phyloP scores from a whole-genome alignment of 345 rosid genomes.

The Brassica rapa region DNA sequence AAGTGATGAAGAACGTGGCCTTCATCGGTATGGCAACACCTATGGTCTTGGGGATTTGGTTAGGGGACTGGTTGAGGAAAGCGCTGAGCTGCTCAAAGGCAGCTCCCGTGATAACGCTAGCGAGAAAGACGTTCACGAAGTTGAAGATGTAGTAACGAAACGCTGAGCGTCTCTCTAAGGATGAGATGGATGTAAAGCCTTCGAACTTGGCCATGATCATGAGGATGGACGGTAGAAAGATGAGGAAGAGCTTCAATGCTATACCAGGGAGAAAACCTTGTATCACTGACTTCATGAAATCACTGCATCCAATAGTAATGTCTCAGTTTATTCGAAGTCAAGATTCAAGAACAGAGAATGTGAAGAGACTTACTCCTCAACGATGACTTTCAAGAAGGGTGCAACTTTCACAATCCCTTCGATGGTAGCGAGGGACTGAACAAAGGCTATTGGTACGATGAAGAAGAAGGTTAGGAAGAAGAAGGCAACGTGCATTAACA shows the following conservation, averaged over 20 bases:
- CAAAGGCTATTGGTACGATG: slow-evolving; percentile 85
- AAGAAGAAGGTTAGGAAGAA: slow-evolving; percentile 92
- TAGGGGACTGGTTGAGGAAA: slow-evolving; percentile 65
- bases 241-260: slow-evolving; percentile 88
- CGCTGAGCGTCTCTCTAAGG: slow-evolving; percentile 88
- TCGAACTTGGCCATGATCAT: slow-evolving; percentile 97
- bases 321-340: slow-evolving; percentile 10
- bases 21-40: slow-evolving; percentile 86
- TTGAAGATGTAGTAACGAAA: slow-evolving; percentile 79
- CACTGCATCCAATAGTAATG: slow-evolving; percentile 47
- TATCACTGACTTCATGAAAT: slow-evolving; percentile 68
- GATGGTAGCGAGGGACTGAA: slow-evolving; percentile 87
- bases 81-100: slow-evolving; percentile 82
- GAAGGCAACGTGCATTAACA: slow-evolving; percentile 84
- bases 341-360: background rate
- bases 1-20: slow-evolving; percentile 96
- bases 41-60: slow-evolving; percentile 70
- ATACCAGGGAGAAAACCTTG: slow-evolving; percentile 94
- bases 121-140: slow-evolving; percentile 86
- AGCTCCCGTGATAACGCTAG: slow-evolving; percentile 68
- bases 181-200: slow-evolving; percentile 76
- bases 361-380: slow-evolving; percentile 58
- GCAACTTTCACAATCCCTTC: slow-evolving; percentile 74
- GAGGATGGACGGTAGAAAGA: slow-evolving; percentile 81
- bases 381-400: slow-evolving; percentile 64